Conservation (phyloP, 345 rosid species). For the Eucalyptus pumila region DNA sequence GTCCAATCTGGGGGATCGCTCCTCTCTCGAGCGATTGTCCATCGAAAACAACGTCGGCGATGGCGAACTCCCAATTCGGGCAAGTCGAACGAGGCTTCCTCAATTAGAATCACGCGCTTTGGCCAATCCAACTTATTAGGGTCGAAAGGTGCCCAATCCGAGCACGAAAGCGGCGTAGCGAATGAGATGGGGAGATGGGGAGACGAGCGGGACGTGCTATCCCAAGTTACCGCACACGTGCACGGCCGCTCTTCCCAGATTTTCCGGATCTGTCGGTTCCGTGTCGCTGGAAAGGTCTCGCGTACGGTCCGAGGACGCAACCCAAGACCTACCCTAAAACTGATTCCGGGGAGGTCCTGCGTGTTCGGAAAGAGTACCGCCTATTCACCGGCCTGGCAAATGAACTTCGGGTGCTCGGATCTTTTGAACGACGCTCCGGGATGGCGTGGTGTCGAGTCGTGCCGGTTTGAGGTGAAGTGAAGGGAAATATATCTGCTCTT, state of each 20-base stretch:
- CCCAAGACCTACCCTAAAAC: not conserved
- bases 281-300: not conserved
- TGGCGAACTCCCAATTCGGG: not conserved
- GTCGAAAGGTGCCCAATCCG: not conserved
- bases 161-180: not conserved
- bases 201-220: not conserved
- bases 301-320: not conserved
- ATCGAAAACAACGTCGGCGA: not conserved
- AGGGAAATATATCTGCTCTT: not conserved
- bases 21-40: not conserved
- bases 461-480: not conserved
- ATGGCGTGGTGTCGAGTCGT: not conserved
- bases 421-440: not conserved
- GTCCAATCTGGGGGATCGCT: not conserved
- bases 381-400: not conserved
- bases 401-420: not conserved
- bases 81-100: not conserved
- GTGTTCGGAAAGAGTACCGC: too few relatives aligned
- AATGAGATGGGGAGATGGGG: not conserved
- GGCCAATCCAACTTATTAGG: not conserved
- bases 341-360: too few relatives aligned
- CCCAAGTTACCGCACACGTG: not conserved
- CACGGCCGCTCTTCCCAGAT: not conserved
- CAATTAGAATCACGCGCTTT: not conserved
- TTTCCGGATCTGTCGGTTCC: not conserved